Evolutionary conservation across 192 early-diverging fungal genomes (phyloP), one percentile per base, ranked within the genome.

Genomic region (Kickxella alabastrina): DNA sequence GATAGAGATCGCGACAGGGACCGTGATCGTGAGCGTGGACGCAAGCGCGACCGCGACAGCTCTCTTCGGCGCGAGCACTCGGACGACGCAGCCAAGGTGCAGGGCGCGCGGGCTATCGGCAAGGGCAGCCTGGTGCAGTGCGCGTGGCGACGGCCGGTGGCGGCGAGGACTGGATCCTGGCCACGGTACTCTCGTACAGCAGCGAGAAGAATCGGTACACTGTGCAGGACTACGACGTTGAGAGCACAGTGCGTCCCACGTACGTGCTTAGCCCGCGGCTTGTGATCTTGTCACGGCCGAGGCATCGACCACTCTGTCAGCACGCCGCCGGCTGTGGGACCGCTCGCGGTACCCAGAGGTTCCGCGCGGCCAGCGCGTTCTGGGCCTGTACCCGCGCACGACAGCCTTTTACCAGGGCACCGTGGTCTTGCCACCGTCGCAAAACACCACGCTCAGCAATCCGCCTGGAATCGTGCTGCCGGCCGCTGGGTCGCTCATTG

Each of bases 351-450:
- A 57, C 26, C 72, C 72, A 0, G 72, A 75, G 41, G 55, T 75
- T 51, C 24, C 59, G 9, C 59, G 57, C 14, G 59, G 60, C 14
- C 52, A 55, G 22, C 65, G 72, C 4, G 60, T 68, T 19, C 34
- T 75, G 44, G 72, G 54, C n/a, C 44, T 75, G 52, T 75, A 75
- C 38, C 72, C 72, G 8, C 49, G 72, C 9, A 75, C 72, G 10
- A 75, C 65, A 0, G 61, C 50, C 3, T 75, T 75, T 26, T 75
- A 75, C 52, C 46, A 63, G 37, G 66, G 56, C 15, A 26, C 52
- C 13, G 72, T 75, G 1, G 56, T 63, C 4, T 25, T 49, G 15
- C 72, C 72, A 43, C 72, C 72, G n/a, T 62, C 60, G 4, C 60
- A 49, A 19, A 73, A 73, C 43, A 46, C 47, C 3, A 36, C 17